Base-by-base conservation (phyloP, 768 basidiomycete genomes). In the Strobilomyces echinocephalus region DNA sequence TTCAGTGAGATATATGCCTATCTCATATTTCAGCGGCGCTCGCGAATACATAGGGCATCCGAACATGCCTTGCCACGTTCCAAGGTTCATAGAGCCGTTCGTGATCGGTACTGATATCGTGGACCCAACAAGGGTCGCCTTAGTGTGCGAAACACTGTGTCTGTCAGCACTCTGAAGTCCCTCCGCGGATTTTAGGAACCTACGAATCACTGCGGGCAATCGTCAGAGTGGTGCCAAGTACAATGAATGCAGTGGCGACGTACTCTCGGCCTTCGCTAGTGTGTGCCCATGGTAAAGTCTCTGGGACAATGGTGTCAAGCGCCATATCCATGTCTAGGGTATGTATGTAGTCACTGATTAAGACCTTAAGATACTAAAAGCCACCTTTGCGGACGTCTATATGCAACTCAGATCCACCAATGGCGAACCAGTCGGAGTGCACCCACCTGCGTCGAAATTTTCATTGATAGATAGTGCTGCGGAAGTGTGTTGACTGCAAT, bases 251-350 rank as follows among this genome's bases (percentile, higher is more conserved):
- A 15, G 26, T 24, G 33, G 36, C 4, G 12, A 63, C 63, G 72
- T 65, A 93, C 91, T 95, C 93, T 43, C 85, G 88, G 20, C 92
- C 93, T 75, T 97, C 94, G 65, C 93, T 91, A 1, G 84, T 90
- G 68, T 97, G 94, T 36, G 74, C 73, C 92, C 93, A 95, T 48
- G 81, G 71, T 14, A 95, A 73, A 14, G 66, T 76, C 66, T 97
- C 93, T 1, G 94, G 94, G 1, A 97, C 91, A 54, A 97, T 83
- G 30, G 72, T 78, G 70, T 97, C 94, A 18, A 97, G 73, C 5
- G 91, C 90, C 91, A 95, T 95, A 62, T 91, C 85, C 93, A 97
- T 95, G 65, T 97, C 94, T 89, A 55, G 54, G 26, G 39, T 66
- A n/a, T 73, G 46, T 72, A 35, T 36, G 35, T 10, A 64, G 42